A percentile compares a stretch with the other conserved stretches of the same genome.
These are phyloP conservation scores for Neopestalotiopsis clavispora DNA, from an alignment of 2,329 filamentous ascomycete species.

Conservation along the genomic window DNA sequence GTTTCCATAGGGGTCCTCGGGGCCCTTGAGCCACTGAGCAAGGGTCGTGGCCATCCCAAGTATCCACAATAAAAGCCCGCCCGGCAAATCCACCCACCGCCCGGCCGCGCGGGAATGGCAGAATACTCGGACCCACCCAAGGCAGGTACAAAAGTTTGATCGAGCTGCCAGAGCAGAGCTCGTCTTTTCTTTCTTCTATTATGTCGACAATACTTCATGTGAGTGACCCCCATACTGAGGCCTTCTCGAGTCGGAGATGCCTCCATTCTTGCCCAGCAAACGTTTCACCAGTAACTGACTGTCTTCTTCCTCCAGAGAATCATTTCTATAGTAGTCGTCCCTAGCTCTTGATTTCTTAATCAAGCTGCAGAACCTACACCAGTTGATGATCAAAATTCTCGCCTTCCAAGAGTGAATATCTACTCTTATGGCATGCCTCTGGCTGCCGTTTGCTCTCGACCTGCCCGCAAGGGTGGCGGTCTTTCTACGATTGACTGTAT, in stretches of 20 bases:
- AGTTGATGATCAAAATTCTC: constrained; percentile 93
- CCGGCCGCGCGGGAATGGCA: neutral
- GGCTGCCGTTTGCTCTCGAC: constrained; percentile 54
- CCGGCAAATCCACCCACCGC: neutral
- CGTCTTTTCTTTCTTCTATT: constrained; percentile 51
- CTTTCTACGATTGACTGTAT: constrained; percentile 58
- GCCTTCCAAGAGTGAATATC: constrained; percentile 85
- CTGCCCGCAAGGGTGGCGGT: constrained; percentile 68
- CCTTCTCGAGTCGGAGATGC: constrained; percentile 22
- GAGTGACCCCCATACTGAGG: constrained; percentile 17
- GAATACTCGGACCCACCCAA: constrained; percentile 8
- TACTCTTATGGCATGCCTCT: constrained; percentile 41
- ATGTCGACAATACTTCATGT: constrained; percentile 57
- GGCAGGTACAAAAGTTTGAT: neutral
- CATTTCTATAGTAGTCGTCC: constrained; percentile 97
- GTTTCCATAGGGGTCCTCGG: neutral
- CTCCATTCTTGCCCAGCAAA: constrained; percentile 33
- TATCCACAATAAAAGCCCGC: neutral
- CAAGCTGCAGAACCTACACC: constrained; percentile 93
- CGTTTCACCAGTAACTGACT: neutral
- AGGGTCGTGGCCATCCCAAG: neutral
- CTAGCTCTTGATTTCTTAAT: constrained; percentile 86
- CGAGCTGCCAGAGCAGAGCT: neutral
- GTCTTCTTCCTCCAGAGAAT: constrained; percentile 63
- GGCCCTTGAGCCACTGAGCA: neutral